Conservation (phyloP, 306 rosid genomes). For the Vigna radiata region DNA sequence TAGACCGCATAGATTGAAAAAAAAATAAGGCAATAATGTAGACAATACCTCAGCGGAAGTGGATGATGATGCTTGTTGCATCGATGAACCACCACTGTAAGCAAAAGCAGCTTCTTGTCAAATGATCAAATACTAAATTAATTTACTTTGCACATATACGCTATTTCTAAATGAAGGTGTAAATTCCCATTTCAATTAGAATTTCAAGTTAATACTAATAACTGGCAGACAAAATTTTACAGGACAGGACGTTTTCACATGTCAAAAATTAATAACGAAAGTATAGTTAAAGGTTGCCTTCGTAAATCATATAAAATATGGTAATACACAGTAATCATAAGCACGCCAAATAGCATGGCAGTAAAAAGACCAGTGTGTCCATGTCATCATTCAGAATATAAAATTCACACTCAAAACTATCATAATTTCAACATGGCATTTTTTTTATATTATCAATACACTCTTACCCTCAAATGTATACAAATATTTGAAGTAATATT, state of each 20-base stretch:
- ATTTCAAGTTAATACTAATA: not conserved
- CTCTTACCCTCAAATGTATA: not conserved
- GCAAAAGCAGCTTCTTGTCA: constrained; percentile 46
- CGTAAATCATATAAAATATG: constrained; percentile 11
- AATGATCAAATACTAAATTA: constrained; percentile 20
- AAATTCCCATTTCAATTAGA: constrained; percentile 3
- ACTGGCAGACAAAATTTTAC: not conserved
- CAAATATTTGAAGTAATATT: not conserved
- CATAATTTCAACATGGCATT: not conserved
- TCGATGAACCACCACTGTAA: constrained; percentile 56
- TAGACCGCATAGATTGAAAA: constrained; percentile 16
- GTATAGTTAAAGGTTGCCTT: constrained; percentile 1
- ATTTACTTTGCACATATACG: not conserved
- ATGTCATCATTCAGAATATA: constrained; percentile 10
- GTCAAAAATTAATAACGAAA: not conserved
- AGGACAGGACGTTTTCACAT: not conserved
- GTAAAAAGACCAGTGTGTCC: constrained; percentile 20
- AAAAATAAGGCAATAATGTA: constrained; percentile 3
- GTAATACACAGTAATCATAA: not conserved
- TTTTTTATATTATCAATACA: not conserved
- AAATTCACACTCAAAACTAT: not conserved
- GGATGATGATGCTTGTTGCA: constrained; percentile 75
- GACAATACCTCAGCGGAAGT: constrained; percentile 69
- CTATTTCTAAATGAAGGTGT: constrained; percentile 12
- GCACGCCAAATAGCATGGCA: not conserved